These are phyloP conservation scores for Mycena kentingensis DNA, from an alignment of 768 basidiomycete genomes.

Conservation along the genomic window DNA sequence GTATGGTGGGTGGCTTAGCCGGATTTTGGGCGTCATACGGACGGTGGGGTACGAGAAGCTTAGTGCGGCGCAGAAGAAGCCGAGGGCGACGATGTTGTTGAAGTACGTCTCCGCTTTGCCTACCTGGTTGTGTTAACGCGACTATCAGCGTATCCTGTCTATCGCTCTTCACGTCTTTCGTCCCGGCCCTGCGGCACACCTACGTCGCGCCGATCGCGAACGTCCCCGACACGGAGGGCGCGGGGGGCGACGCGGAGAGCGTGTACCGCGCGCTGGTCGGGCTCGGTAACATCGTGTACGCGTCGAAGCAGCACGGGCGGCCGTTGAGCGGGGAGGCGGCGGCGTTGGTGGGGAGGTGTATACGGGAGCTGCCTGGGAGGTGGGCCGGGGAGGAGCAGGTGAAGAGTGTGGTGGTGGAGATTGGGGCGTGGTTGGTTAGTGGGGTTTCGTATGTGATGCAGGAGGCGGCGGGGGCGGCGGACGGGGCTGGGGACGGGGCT, in stretches of 20 bases:
- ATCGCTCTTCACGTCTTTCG: conserved; percentile 44
- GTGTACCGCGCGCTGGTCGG: conserved; percentile 72
- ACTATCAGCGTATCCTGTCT: conserved; percentile 65
- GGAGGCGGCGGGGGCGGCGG: no score
- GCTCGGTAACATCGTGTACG: conserved; percentile 70
- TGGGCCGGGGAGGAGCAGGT: conserved; percentile 64
- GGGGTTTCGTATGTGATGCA: conserved; percentile 7
- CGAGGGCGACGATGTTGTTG: conserved; percentile 74
- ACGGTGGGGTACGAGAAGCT: conserved; percentile 47
- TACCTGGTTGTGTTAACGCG: conserved; percentile 1
- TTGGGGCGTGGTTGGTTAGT: conserved; percentile 43
- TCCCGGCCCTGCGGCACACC: conserved; percentile 39
- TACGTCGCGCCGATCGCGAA: conserved; percentile 46
- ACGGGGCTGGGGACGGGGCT: no score
- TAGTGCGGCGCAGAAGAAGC: conserved; percentile 53
- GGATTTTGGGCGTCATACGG: conserved; percentile 76
- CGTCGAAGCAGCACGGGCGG: conserved; percentile 39
- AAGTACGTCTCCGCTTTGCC: conserved; percentile 65
- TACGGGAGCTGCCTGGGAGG: conserved; percentile 42
- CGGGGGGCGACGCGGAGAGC: conserved; percentile 65
- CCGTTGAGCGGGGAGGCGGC: conserved; percentile 43
- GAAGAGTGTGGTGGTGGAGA: conserved; percentile 50
- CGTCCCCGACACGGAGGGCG: conserved; percentile 53
- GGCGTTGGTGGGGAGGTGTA: conserved; percentile 40
- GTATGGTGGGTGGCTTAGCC: conserved; percentile 56